These are phyloP conservation scores for Malus sylvestris DNA, from an alignment of 306 rosid species.

Conservation along the genomic window DNA sequence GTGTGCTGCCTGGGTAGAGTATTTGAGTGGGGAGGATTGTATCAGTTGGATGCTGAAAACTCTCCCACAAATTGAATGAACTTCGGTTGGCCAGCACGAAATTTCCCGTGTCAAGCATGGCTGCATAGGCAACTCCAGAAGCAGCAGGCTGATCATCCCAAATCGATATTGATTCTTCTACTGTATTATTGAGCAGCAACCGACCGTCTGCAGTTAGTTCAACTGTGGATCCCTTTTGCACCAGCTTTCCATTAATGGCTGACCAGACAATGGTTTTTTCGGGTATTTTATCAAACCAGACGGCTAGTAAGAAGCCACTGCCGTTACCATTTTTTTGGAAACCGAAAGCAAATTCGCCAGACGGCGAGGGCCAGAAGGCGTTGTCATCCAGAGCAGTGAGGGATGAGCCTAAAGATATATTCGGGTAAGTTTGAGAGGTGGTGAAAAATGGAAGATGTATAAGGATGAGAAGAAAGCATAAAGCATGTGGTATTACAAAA, in stretches of 20 bases:
- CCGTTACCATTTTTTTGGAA: slow-evolving; percentile 10
- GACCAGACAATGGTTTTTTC: slow-evolving; percentile 40
- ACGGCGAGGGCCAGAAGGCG: slow-evolving; percentile 22
- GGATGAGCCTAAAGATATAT: slow-evolving; percentile 10
- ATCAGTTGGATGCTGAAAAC: slow-evolving; percentile 47
- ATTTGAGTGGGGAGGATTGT: slow-evolving; percentile 48
- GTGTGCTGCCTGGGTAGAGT: not conserved
- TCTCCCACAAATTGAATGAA: slow-evolving; percentile 33
- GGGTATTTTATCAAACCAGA: slow-evolving; percentile 35
- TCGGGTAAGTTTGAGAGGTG: slow-evolving; percentile 1
- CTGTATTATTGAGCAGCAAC: slow-evolving; percentile 20
- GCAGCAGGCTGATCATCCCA: not conserved
- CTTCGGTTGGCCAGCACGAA: slow-evolving; percentile 25
- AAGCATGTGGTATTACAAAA: not conserved
- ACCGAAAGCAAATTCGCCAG: slow-evolving; percentile 40
- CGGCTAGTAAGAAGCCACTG: slow-evolving; percentile 27
- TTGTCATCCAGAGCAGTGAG: slow-evolving; percentile 1
- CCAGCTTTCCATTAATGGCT: slow-evolving; percentile 11
- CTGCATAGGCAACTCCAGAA: slow-evolving; percentile 21
- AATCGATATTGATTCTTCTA: not conserved
- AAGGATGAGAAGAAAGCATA: slow-evolving; percentile 6
- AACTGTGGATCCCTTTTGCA: slow-evolving; percentile 17
- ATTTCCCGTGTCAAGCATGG: slow-evolving; percentile 52
- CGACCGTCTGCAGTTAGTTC: slow-evolving; percentile 15
- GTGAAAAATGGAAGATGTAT: slow-evolving; percentile 1